Base-by-base conservation (phyloP, 352 stramenopile genomes). In the Globisporangium barbulae region DNA sequence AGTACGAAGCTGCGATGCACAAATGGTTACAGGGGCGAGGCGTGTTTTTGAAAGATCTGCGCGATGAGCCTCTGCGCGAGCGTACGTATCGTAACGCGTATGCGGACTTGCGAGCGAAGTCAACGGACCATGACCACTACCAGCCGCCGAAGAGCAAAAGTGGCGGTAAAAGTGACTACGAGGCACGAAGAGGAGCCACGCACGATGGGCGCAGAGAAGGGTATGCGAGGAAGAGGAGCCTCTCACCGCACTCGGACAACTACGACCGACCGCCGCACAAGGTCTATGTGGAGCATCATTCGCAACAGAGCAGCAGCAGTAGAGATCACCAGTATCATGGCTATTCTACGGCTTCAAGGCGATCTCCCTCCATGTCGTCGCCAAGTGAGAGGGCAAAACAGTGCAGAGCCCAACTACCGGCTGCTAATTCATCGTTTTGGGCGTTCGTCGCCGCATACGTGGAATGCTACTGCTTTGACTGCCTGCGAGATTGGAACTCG, bases 391-490 rank as follows among this genome's bases (percentile, higher is more conserved):
- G 4, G 13, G 19, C 25, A 17, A 31, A 33, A 21, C 62, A 5
- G 42, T 53, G 55, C 17, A 45, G 13, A 37, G 45, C 47, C 3
- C 15, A 41, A 44, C 12, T 56, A 33, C 33, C 44, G 37, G 25
- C 17, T 50, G 25, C 61, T 57, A 48, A 48, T 64, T 56, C 50
- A 8, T 15, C 64, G 33, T 25, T 71, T 64, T 13, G 21, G 35
- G 42, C 52, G 45, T 61, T 58, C 49, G 28, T 60, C 5, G 7
- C 44, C 5, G 58, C 63, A 19, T 73, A 63, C 37, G 33, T 61
- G 2, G 44, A 53, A 10, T 73, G 67, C 21, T 63, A 59, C 39
- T 73, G 63, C 39, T 59, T 45, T 10, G 6, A 35, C 44, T 74
- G 68, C 28, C 42, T 70, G 25, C 33, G 56, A 10, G 30, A 63